Percentiles rank a stretch among this genome's conserved stretches.
Conservation (phyloP, 805 yeast species). For the Zygotorulaspora chibaensis region DNA sequence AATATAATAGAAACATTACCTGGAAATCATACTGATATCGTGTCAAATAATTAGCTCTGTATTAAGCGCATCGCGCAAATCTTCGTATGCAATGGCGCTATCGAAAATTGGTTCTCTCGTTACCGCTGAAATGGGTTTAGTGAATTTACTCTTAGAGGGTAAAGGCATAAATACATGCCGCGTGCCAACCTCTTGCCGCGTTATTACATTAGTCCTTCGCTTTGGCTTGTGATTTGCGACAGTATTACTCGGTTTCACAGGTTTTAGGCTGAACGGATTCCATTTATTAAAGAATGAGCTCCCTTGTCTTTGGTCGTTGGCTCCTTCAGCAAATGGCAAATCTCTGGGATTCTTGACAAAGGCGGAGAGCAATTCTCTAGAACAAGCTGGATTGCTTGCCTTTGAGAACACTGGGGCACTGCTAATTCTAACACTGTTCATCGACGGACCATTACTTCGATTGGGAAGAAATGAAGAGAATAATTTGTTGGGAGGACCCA, state of each 20-base stretch:
- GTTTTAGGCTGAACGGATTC: constrained; percentile 16
- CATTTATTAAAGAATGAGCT: constrained; percentile 19
- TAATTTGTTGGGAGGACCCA: not conserved
- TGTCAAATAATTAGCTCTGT: constrained; percentile 23
- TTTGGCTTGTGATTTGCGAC: not conserved
- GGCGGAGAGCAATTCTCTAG: constrained; percentile 10
- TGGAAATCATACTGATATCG: not conserved
- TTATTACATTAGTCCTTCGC: not conserved
- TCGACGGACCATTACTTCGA: constrained; percentile 8
- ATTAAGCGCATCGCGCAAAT: constrained; percentile 30
- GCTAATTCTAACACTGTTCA: constrained; percentile 12
- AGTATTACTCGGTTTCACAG: constrained; percentile 6
- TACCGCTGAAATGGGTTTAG: not conserved
- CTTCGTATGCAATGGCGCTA: constrained; percentile 22
- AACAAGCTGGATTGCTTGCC: constrained; percentile 7
- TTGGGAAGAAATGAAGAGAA: constrained; percentile 9
- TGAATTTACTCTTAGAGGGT: not conserved
- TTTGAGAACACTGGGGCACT: constrained; percentile 13
- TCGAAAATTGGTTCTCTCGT: constrained; percentile 17
- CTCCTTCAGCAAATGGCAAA: not conserved
- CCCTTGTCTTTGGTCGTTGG: not conserved
- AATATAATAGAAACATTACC: not conserved
- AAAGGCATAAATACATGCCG: not conserved
- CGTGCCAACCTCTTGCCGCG: not conserved
- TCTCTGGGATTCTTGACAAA: constrained; percentile 7